These are phyloP conservation scores for Casuarina equisetifolia DNA, from an alignment of 306 rosid genomes.

Conservation along the genomic window DNA sequence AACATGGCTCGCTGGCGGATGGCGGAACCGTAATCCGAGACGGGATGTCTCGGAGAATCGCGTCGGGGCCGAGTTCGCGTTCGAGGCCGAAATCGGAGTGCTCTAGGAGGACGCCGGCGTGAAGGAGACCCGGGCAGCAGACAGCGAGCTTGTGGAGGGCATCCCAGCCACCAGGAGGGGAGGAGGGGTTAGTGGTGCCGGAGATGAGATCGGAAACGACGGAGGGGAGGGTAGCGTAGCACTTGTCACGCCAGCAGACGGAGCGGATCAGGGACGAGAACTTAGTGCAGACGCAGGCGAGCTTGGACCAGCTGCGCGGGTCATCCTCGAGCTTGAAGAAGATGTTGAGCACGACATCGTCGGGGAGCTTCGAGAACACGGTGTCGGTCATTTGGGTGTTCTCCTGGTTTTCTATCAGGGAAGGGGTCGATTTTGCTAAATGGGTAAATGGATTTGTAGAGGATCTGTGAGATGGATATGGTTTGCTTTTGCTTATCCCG, in stretches of 20 bases:
- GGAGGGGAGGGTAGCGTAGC: conserved; percentile 51
- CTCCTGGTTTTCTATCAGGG: background rate
- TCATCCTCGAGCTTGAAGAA: conserved; percentile 70
- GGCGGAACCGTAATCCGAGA: background rate
- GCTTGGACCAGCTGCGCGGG: conserved; percentile 82
- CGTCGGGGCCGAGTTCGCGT: conserved; percentile 65
- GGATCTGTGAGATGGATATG: background rate
- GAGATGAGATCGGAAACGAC: conserved; percentile 53
- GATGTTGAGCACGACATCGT: conserved; percentile 65
- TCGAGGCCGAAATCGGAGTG: conserved; percentile 78
- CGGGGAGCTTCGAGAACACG: conserved; percentile 52
- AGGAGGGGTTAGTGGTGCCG: background rate
- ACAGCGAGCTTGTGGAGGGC: conserved; percentile 72
- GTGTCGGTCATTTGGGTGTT: conserved; percentile 24
- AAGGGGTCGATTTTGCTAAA: background rate
- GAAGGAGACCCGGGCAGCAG: conserved; percentile 86
- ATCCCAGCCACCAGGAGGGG: conserved; percentile 51
- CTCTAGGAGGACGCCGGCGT: conserved; percentile 77
- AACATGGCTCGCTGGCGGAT: background rate
- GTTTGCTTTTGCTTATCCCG: background rate
- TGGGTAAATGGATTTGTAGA: background rate
- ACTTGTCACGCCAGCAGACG: conserved; percentile 64
- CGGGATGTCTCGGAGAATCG: conserved; percentile 19
- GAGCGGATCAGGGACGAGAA: conserved; percentile 58
- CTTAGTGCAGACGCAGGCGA: conserved; percentile 72